Percentiles rank a stretch among this genome's conserved stretches.
Conservation (phyloP, 306 rosid species). For the Vigna trinervia region DNA sequence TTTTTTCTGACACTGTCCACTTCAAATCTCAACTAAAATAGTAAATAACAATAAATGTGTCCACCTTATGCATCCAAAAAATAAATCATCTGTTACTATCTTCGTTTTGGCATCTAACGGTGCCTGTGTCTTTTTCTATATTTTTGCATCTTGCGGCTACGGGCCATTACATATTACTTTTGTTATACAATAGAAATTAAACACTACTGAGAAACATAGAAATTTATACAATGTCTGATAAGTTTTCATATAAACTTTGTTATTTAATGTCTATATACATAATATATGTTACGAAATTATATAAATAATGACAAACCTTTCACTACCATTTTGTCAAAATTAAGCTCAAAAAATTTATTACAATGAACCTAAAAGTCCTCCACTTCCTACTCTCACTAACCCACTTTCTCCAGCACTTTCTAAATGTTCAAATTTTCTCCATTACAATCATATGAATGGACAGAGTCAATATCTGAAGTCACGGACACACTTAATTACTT, state of each 20-base stretch:
- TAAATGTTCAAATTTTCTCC: slow-evolving; percentile 5
- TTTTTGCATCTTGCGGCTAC: neutral
- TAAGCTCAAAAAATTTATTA: no score
- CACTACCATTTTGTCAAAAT: no score
- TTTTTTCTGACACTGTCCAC: neutral
- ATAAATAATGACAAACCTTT: no score
- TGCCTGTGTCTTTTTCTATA: neutral
- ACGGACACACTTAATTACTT: neutral
- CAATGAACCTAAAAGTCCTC: neutral
- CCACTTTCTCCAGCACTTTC: neutral
- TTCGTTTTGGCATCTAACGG: neutral
- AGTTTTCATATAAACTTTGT: no score
- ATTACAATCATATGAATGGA: slow-evolving; percentile 1
- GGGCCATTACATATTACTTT: neutral
- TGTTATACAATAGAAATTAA: no score
- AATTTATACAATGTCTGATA: no score
- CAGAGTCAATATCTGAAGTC: slow-evolving; percentile 13
- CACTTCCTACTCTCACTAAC: neutral
- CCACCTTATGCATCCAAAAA: neutral
- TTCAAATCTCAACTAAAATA: neutral
- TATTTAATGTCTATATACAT: no score
- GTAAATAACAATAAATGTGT: slow-evolving; percentile 25
- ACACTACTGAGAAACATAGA: no score
- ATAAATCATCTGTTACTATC: slow-evolving; percentile 4
- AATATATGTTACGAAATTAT: no score